Percentiles rank a stretch among this genome's conserved stretches.
Evolutionary conservation across 1,139 yeast species (phyloP).

Genomic region (Sugiyamaella xylanicola): DNA sequence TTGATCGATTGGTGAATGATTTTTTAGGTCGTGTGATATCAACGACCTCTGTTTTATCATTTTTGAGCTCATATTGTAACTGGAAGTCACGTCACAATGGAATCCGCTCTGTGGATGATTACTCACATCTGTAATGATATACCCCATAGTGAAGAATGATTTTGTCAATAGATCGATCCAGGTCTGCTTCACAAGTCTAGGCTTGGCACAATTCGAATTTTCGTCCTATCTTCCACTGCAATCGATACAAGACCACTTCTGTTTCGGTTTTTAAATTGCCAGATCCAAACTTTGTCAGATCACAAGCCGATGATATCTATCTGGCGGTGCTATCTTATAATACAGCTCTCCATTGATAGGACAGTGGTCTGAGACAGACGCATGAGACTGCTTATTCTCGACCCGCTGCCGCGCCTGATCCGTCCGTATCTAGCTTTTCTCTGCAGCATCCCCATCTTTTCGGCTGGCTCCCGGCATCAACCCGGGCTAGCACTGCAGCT

Average conservation of each 20-base stretch:
- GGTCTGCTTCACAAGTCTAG: not conserved
- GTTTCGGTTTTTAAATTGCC: not conserved
- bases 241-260: not conserved
- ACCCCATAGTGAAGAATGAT: conserved; percentile 13
- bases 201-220: not conserved
- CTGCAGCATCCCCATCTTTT: not conserved
- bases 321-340: not conserved
- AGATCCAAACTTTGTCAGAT: not conserved
- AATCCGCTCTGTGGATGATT: not conserved
- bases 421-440: not conserved
- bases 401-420: conserved; percentile 7
- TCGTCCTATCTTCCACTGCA: not conserved
- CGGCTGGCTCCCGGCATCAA: no score
- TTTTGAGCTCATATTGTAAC: no score
- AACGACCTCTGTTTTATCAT: not conserved
- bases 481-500: no score
- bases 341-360: conserved; percentile 11
- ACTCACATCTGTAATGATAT: conserved; percentile 25
- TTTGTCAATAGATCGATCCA: not conserved
- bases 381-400: not conserved
- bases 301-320: not conserved
- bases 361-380: not conserved
- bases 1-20: no score
- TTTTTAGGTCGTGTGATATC: not conserved
- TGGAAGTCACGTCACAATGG: no score